phyloP scores from a whole-genome alignment of 352 stramenopile species.

The Peronosclerospora sorghi region DNA sequence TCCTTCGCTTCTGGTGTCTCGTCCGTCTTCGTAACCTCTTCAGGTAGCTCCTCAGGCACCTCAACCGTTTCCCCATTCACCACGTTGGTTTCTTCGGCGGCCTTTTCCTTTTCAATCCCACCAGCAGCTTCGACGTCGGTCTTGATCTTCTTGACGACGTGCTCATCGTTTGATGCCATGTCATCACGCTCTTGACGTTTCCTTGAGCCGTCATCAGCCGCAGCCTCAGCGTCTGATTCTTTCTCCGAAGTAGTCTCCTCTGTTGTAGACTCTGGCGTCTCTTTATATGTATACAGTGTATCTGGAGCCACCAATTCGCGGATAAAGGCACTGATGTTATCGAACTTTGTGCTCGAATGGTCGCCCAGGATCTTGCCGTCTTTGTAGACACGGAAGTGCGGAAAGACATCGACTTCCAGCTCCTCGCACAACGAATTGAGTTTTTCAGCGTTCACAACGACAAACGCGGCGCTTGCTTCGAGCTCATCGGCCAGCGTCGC shows the following conservation, averaged over 20 bases:
- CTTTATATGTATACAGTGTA: conserved; percentile 1
- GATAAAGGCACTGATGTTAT: conserved; percentile 45
- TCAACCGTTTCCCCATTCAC: not conserved
- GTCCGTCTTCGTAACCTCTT: not conserved
- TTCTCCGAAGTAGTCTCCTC: conserved; percentile 2
- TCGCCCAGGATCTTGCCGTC: conserved; percentile 41
- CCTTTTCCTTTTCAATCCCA: not conserved
- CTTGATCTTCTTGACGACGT: conserved; percentile 21
- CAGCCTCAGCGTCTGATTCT: not conserved
- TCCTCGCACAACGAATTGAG: conserved; percentile 58
- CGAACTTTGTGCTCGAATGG: conserved; percentile 56
- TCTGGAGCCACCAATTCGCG: conserved; percentile 12
- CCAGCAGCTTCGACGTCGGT: conserved; percentile 6
- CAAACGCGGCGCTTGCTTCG: conserved; percentile 18
- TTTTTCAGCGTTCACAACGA: conserved; percentile 44
- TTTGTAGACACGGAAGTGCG: conserved; percentile 70
- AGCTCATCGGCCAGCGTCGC: conserved; percentile 37
- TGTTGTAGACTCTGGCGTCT: conserved; percentile 8
- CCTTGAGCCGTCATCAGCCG: conserved; percentile 7
- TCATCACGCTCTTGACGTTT: conserved; percentile 28
- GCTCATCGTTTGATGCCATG: conserved; percentile 10
- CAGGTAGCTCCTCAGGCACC: not conserved
- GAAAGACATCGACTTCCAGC: conserved; percentile 65
- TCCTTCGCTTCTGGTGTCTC: not conserved
- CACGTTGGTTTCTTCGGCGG: not conserved